Evolutionary conservation across 495 filamentous ascomycete genomes (phyloP), one percentile per base, ranked within the genome.

Genomic region (Zalerion maritima): DNA sequence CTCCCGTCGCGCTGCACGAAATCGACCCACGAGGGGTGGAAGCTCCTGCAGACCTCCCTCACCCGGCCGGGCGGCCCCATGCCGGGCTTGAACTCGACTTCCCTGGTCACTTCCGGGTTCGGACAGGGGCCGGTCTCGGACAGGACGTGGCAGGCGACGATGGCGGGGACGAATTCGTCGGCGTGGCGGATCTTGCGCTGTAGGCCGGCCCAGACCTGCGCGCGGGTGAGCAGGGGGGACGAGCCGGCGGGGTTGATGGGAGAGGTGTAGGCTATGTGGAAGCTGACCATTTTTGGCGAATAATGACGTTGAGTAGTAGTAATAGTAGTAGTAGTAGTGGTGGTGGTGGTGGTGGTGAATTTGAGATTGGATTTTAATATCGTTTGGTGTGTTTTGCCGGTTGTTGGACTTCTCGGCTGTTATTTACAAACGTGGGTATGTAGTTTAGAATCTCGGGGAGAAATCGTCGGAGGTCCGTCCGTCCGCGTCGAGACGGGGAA

Each of bases 141-240:
- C 6, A 53, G 13, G 3, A 59, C 47, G 12, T 32, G 29, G 43
- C 55, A 58, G n/a, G 24, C 15, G 4, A 39, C 38, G 37, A 61
- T 57, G 13, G 49, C 34, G 6, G 55, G 52, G 13, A 61, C 54
- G 19, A 61, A 61, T 10, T 55, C 50, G 15, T 53, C 35, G 17
- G 49, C 47, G 16, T 37, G 44, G 4, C 43, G 49, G 3, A 57
- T 54, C 24, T 61, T 61, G 40, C 45, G 40, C 41, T 53, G 25
- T 9, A 61, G 43, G 16, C 54, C 55, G n/a, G 44, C 48, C 50
- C 52, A 61, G 37, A 59, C 43, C 26, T 59, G 55, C 10, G 43
- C 1, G 16, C 28, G 23, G 14, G 50, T 55, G 4, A 61, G 43
- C 28, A 41, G 9, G 2, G 50, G 52, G 18, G 29, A 14, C 11